These are phyloP conservation scores for Leccinum fallax DNA, from an alignment of 1,284 basidiomycete species.

Conservation along the genomic window DNA sequence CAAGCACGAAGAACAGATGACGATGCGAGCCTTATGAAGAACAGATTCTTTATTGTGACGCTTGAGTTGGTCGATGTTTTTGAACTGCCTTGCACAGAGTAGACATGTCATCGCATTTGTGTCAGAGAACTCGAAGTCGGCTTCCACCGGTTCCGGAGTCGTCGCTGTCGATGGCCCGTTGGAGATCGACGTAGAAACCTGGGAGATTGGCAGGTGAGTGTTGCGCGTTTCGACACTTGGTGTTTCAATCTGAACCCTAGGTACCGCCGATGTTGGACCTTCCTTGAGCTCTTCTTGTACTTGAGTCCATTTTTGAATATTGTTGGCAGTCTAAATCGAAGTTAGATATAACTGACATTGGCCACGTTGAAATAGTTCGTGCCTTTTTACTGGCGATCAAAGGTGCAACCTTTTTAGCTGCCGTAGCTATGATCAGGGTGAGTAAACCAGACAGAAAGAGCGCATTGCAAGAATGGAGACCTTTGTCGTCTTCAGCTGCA, in stretches of 20 bases:
- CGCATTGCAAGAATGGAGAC: constrained; percentile 39
- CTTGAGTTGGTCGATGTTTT: constrained; percentile 77
- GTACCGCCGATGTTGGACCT: constrained; percentile 34
- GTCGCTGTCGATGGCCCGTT: constrained; percentile 30
- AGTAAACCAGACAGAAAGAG: constrained; percentile 26
- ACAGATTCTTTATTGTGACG: constrained; percentile 90
- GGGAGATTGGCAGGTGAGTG: constrained; percentile 1
- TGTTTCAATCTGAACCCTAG: constrained; percentile 18
- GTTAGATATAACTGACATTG: not conserved
- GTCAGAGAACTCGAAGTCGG: constrained; percentile 80
- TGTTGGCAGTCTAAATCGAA: constrained; percentile 68
- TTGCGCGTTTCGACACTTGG: constrained; percentile 11
- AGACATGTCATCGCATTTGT: constrained; percentile 74
- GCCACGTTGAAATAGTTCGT: constrained; percentile 20
- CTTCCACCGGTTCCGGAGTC: constrained; percentile 45
- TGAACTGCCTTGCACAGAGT: constrained; percentile 91
- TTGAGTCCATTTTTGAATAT: constrained; percentile 95
- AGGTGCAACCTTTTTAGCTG: constrained; percentile 77
- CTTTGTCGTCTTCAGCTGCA: constrained; percentile 55
- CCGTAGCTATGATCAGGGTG: constrained; percentile 45
- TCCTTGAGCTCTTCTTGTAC: constrained; percentile 82
- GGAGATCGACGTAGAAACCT: constrained; percentile 20
- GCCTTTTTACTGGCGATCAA: constrained; percentile 90
- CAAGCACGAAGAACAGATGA: constrained; percentile 36
- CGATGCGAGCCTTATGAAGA: constrained; percentile 81